Base-by-base conservation (phyloP, 2,329 filamentous ascomycete genomes). In the Plectosphaerella plurivora region DNA sequence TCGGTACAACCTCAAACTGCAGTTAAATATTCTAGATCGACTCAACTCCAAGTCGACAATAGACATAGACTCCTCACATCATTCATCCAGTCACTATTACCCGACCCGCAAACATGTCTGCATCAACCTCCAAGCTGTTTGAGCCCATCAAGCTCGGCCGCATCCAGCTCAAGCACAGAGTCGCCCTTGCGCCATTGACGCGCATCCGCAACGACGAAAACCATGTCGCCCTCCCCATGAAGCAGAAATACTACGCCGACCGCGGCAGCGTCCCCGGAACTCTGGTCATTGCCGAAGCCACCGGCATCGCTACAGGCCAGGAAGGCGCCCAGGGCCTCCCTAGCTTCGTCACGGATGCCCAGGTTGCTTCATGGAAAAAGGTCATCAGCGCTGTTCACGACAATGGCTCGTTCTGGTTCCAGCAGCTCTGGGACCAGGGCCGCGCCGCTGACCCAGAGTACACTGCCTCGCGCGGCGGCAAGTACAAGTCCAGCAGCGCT, bases 221-320 rank as follows among this genome's bases (percentile, higher is more conserved):
- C 24, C 54, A 56, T 20, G 49, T 46, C 15, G 52, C 54, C 20
- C 51, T 51, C 9, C 55, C 61, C 0, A 60, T 65, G 22, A 59
- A 64, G 33, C 52, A 57, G 24, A 54, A 58, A 37, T 63, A 66
- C 51, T 66, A 66, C 51, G 53, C 57, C 4, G 63, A 66, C 46
- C 57, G 63, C 10, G 63, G 57, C 10, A 61, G 59, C 7, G 56
- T 82, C 0, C 86, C 80, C 61, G 79, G 80, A 55, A 66, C 61
- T 0, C 44, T 66, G 6, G 45, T 66, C 39, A 66, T 66, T 45
- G 61, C 63, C 8, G 64, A 66, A 49, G 64, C 64, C 1, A 66
- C 63, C 1, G 59, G 58, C 3, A 54, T 64, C 11, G 63, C 64
- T 15, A 53, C 53, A 20, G 33, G 46, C 4, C 59, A 61, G 14